Percentiles rank a stretch among this genome's conserved stretches.
phyloP scores from a whole-genome alignment of 768 basidiomycete species.

The Artomyces pyxidatus region DNA sequence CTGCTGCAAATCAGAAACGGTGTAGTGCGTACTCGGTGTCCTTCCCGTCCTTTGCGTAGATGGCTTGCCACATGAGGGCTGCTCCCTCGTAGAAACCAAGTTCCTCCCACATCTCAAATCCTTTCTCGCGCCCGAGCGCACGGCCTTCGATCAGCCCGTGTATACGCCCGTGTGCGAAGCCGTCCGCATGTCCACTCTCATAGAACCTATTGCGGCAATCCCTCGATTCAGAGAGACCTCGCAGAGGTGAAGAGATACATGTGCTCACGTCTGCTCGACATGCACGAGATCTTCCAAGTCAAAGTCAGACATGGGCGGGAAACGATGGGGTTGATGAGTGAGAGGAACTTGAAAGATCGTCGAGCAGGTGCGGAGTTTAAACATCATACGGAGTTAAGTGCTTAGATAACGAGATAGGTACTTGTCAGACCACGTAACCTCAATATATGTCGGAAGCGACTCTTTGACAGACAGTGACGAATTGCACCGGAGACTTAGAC shows the following conservation, averaged over 20 bases:
- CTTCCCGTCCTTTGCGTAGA: slow-evolving; percentile 31
- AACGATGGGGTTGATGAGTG: too few species aligned
- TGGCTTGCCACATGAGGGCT: slow-evolving; percentile 58
- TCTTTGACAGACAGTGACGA: too few species aligned
- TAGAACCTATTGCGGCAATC: slow-evolving; percentile 53
- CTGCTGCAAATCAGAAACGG: neutral
- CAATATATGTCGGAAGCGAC: too few species aligned
- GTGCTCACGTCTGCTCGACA: slow-evolving; percentile 24
- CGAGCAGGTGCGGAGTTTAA: too few species aligned
- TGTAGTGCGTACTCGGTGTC: slow-evolving; percentile 40
- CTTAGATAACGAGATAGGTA: too few species aligned
- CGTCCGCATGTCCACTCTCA: slow-evolving; percentile 66
- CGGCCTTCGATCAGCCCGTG: slow-evolving; percentile 91
- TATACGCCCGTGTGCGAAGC: slow-evolving; percentile 76
- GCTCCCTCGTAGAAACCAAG: slow-evolving; percentile 90
- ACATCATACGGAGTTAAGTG: too few species aligned
- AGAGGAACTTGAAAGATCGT: too few species aligned
- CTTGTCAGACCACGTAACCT: too few species aligned
- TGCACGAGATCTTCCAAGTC: slow-evolving; percentile 24
- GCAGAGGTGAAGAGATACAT: neutral
- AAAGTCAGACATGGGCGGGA: slow-evolving; percentile 13
- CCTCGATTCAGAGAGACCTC: neutral
- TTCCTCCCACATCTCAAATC: slow-evolving; percentile 96
- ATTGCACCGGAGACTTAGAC: too few species aligned
- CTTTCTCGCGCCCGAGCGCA: slow-evolving; percentile 81